These are phyloP conservation scores for Nakaseomyces bracarensis DNA, from an alignment of 1,139 yeast species.

Conservation along the genomic window DNA sequence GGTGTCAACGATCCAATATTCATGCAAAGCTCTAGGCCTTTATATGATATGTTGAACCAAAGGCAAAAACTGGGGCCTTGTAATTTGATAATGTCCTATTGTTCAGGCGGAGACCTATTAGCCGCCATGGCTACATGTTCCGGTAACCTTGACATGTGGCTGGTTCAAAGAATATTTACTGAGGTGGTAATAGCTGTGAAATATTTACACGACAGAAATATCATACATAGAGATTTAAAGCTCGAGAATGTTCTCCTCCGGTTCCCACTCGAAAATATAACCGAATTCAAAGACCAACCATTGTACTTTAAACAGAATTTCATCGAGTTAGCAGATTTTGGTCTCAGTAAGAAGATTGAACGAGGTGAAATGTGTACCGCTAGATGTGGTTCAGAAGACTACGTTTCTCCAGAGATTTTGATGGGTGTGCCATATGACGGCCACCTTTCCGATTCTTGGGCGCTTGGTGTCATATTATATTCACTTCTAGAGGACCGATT, in stretches of 20 bases:
- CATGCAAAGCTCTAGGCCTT: conserved; percentile 22
- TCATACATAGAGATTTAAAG: conserved; percentile 84
- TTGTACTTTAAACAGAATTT: conserved; percentile 27
- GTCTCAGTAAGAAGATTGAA: conserved; percentile 64
- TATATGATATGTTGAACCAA: conserved; percentile 16
- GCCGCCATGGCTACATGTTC: conserved; percentile 42
- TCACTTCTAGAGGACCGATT: conserved; percentile 73
- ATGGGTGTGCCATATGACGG: conserved; percentile 92
- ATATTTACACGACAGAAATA: conserved; percentile 58
- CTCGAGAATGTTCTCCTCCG: conserved; percentile 68
- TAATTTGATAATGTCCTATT: conserved; percentile 62
- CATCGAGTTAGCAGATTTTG: conserved; percentile 76
- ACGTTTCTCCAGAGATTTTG: conserved; percentile 85
- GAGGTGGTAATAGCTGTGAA: conserved; percentile 62
- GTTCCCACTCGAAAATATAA: conserved; percentile 31
- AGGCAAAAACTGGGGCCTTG: conserved; percentile 27
- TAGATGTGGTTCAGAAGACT: conserved; percentile 92
- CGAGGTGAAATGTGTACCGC: conserved; percentile 56
- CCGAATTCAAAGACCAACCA: conserved; percentile 19
- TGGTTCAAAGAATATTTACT: conserved; percentile 54
- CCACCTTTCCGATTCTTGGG: conserved; percentile 85
- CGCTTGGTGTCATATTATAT: conserved; percentile 82
- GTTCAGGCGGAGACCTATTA: conserved; percentile 77
- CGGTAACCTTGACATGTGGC: conserved; percentile 36
- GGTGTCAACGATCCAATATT: conserved; percentile 31